Evolutionary conservation across 2,329 filamentous ascomycete species (phyloP), one percentile per base, ranked within the genome.

Genomic region (Botrytis tulipae): DNA sequence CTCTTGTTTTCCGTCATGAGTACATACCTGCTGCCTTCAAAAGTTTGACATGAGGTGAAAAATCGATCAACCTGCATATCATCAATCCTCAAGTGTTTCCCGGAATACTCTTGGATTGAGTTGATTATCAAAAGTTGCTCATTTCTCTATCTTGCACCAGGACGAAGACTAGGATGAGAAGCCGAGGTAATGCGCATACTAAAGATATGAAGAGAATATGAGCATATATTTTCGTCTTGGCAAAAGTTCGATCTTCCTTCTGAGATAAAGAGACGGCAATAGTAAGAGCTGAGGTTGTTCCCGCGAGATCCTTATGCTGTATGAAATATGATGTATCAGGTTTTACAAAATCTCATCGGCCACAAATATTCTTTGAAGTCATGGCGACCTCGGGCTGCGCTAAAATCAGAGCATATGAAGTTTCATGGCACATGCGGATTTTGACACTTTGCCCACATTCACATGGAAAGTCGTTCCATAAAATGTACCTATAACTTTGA

Each of bases 221-320:
- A 37, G 37, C 10, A 51, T n/a, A 29, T 12, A 54, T 71, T 71
- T 22, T 71, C 44, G 60, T 71, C 70, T 71, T 71, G 70, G 70
- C 70, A 44, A 7, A 54, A 20, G 4, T 22, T 29, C 12, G 54
- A 40, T 40, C 37, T 16, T 54, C 32, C 32, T 54, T 16, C 35
- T 67, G 14, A n/a, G 22, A 29, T 54, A 1, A 54, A 40, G 14
- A 54, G 4, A 40, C 22, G 46, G 25, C 10, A 22, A n/a, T 29
- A 16, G 10, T 40, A 40, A 54, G 46, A 54, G 32, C 65, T 54
- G 65, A 54, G 18, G 35, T n/a, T 54, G 20, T 67, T 51, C 32
- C 44, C 46, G 32, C 14, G 8, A 51, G 22, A 37, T n/a, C 44
- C 25, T 51, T 67, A 40, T 54, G 32, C 8, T 54, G 22, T 54